Conservation (phyloP, 257 asterid genomes). For the Leptodermis oblonga region DNA sequence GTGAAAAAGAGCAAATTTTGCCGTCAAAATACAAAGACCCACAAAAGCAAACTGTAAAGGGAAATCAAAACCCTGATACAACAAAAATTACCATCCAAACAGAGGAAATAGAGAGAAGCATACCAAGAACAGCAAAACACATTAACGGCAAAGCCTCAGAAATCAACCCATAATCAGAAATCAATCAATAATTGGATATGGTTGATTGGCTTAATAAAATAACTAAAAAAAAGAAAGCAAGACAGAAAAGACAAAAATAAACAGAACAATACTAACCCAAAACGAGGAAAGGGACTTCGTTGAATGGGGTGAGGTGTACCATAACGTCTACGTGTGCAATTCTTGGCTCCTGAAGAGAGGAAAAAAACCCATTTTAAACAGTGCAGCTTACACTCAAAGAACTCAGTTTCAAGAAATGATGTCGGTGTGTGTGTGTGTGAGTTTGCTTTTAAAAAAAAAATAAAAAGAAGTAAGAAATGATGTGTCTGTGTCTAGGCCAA, state of each 20-base stretch:
- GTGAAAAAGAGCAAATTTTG: neutral
- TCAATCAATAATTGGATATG: constrained; percentile 26
- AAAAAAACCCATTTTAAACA: no score
- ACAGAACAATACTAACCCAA: constrained; percentile 10
- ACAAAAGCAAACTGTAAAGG: neutral
- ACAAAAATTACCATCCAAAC: constrained; percentile 4
- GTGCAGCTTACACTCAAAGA: no score
- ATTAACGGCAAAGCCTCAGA: constrained; percentile 11
- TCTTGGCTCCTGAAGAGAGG: no score
- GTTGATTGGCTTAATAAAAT: constrained; percentile 5
- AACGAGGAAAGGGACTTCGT: neutral
- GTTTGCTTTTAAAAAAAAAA: no score
- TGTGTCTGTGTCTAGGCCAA: no score
- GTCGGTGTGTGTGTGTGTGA: no score
- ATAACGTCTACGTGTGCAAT: no score
- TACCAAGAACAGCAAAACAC: no score
- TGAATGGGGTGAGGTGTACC: no score
- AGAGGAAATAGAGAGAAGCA: constrained; percentile 16
- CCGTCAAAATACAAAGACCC: neutral
- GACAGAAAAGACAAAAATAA: neutral
- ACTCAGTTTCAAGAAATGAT: no score
- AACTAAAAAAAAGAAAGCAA: no score
- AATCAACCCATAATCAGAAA: constrained; percentile 34
- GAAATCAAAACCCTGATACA: neutral
- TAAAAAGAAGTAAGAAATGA: no score